Base-by-base conservation (phyloP, 1,139 yeast species). In the Tardiomyces blankii region DNA sequence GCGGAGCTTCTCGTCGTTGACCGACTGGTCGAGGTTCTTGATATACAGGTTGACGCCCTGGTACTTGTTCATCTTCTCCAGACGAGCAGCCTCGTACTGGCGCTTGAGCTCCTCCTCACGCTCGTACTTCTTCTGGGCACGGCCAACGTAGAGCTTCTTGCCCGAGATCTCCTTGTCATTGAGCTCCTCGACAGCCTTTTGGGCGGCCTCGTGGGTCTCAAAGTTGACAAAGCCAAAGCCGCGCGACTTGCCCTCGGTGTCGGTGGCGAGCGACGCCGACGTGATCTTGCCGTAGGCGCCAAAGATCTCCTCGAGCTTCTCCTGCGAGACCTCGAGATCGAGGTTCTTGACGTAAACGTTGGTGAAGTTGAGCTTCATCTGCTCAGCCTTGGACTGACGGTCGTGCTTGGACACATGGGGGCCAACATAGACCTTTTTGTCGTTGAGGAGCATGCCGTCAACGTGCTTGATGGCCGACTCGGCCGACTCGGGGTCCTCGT, bases 41-140 rank as follows among this genome's bases (percentile, higher is more conserved):
- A 91, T 75, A 71, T 88, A 91, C 69, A 91, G 79, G 80, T 91
- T 91, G 60, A 89, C 95, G 68, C 97, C 97, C 75, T 89, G 96
- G 77, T 85, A 89, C 74, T 89, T 89, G 65, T 84, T 81, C 67
- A 87, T 74, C 72, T 87, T 87, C 75, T 91, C 97, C 67, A 84
- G 77, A 69, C 95, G 83, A 59, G 86, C 82, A 58, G 87, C 80
- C 73, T 93, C 97, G 74, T 87, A 84, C 73, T 87, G 95, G 73
- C 82, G 84, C 78, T 86, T 88, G 70, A 91, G 84, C 72, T 89
- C 95, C 74, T 88, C 96, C 66, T 83, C 73, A 75, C 99, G 89
- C 78, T 91, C 99, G 70, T 86, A 78, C 80, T 88, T 91, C 88
- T 88, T 91, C 76, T 91, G 98, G 59, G 99, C 99, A 73, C 98